These are phyloP conservation scores for Lecanicillium sp. DNA, from an alignment of 2,329 filamentous ascomycete genomes.

Conservation along the genomic window DNA sequence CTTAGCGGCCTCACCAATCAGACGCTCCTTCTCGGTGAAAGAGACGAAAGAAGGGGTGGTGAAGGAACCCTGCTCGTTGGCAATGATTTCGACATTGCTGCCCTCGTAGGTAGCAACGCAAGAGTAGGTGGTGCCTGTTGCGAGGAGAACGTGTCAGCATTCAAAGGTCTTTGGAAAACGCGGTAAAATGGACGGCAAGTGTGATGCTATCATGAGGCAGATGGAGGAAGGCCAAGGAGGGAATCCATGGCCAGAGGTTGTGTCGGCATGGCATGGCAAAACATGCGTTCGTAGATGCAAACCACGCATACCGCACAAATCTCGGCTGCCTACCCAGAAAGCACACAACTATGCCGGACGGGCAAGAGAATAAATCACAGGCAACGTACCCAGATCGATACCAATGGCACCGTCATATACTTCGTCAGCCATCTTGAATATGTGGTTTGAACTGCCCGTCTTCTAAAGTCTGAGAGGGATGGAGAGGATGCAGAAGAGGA, in stretches of 20 bases:
- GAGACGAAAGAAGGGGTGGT: conserved; percentile 98
- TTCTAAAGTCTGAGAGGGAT: conserved; percentile 20
- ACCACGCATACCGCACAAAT: too few relatives aligned
- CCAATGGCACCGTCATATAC: conserved; percentile 99
- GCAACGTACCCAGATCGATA: conserved; percentile 95
- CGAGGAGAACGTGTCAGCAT: conserved; percentile 7
- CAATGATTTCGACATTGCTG: conserved; percentile 99
- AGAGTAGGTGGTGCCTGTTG: conserved; percentile 93
- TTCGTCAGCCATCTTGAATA: conserved; percentile 82
- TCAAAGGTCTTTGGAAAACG: too few relatives aligned
- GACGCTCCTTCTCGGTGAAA: conserved; percentile 96
- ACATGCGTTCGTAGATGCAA: too few relatives aligned
- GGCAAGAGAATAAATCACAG: conserved; percentile 2
- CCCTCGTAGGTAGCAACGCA: conserved; percentile 99
- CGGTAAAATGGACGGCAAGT: too few relatives aligned
- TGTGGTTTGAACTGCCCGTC: conserved; percentile 11
- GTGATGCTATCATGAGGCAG: too few relatives aligned
- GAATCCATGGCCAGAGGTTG: too few relatives aligned
- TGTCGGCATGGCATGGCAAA: too few relatives aligned
- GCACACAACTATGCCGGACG: conserved; percentile 1
- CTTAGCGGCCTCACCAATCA: conserved; percentile 99
- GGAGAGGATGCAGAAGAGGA: conserved; percentile 15
- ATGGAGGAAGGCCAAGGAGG: neutral
- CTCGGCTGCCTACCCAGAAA: too few relatives aligned
- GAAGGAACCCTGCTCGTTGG: conserved; percentile 99